A percentile compares a stretch with the other conserved stretches of the same genome.
Evolutionary conservation across 148 eudicot species (phyloP).

Genomic region (Nyssa sinensis): DNA sequence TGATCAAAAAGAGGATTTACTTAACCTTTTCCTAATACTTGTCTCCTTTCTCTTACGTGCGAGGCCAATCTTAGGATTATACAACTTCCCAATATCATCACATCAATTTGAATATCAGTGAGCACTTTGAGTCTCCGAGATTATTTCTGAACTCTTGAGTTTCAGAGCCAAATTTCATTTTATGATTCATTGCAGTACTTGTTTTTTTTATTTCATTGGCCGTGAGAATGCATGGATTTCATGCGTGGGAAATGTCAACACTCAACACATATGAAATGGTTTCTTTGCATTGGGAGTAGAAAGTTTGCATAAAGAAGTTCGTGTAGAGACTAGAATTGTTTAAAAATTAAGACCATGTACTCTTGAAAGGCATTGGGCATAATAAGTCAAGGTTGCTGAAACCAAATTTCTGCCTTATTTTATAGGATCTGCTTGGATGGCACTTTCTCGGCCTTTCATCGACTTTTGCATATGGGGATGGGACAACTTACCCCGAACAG

Average conservation of each 20-base stretch:
- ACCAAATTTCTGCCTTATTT: background rate
- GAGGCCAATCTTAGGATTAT: background rate
- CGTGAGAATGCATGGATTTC: background rate
- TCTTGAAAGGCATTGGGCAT: background rate
- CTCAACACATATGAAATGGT: too few species aligned
- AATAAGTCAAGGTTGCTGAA: background rate
- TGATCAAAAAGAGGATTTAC: background rate
- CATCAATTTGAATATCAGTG: background rate
- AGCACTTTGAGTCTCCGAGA: background rate
- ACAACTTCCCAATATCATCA: background rate
- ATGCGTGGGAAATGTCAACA: background rate
- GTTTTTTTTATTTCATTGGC: too few species aligned
- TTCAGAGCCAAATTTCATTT: too few species aligned
- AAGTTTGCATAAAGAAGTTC: background rate
- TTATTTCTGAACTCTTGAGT: background rate
- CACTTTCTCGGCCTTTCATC: slow-evolving; percentile 47
- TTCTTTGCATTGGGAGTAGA: too few species aligned
- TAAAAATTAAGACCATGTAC: background rate
- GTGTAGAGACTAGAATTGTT: background rate
- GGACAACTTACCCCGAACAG: slow-evolving; percentile 57
- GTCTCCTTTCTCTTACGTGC: background rate
- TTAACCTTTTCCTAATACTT: background rate
- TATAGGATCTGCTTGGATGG: slow-evolving; percentile 68
- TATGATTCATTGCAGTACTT: background rate
- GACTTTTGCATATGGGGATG: slow-evolving; percentile 70